Base-by-base conservation (phyloP, 139 green algal species). In the Gonium pectorale region DNA sequence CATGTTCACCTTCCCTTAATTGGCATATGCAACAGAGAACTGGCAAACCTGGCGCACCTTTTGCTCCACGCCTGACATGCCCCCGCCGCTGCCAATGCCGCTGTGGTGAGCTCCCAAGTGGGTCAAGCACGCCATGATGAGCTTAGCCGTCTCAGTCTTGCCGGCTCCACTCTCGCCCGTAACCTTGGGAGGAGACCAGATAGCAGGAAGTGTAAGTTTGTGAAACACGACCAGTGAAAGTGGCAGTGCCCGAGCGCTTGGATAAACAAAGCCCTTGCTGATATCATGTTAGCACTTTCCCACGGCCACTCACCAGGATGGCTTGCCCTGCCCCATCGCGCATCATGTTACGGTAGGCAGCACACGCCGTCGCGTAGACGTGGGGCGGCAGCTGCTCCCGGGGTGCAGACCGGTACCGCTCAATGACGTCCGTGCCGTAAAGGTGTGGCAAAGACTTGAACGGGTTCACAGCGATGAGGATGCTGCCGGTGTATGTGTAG, bases 61-160 rank as follows among this genome's bases (percentile, higher is more conserved):
- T 43, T 83, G 77, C 60, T 83, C 77, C 9, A 83, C 77, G 6
- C 77, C 77, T 22, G 77, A 74, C 43, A 83, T 68, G 60, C 60
- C 77, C 15, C 68, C 56, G 13, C 64, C 19, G 72, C 68, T 56
- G 81, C 60, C 22, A 26, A 2, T 43, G 38, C 67, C 24, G 69
- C 68, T 35, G 31, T 37, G 46, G n/a, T 73, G 51, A 22, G 26
- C 87, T 24, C 92, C 91, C 85, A 94, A 85, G 82, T 91, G 87
- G 5, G 90, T 91, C 0, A 94, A 67, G 66, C 90, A 93, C 41
- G 91, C 89, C 97, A 99, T 99, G 83, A 99, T 98, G n/a, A 99
- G 93, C 93, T 99, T 99, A 80, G 91, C 96, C 21, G 97, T 99
- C 93, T 99, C 97, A 33, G 97, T 99, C 89, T 99, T 99, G 40